Evolutionary conservation across 2,329 filamentous ascomycete genomes (phyloP), one percentile per base, ranked within the genome.

Genomic region (Pestalotiopsis sp.): DNA sequence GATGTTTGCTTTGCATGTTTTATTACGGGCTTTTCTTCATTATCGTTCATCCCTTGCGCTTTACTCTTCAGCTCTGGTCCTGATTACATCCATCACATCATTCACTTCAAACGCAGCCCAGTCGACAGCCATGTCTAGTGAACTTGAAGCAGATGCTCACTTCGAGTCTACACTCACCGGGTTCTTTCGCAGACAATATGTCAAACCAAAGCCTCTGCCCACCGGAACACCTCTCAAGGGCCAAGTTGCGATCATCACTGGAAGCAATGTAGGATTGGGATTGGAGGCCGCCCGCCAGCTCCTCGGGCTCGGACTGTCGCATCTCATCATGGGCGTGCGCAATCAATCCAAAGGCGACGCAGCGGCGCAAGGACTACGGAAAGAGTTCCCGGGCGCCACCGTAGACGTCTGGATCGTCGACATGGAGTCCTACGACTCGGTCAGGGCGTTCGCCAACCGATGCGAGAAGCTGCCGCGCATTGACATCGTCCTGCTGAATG

Each of bases 401-500:
- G 77, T 86, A 45, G 77, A 82, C 20, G 82, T 86, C 25, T 86
- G 83, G 82, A 13, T 71, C 11, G 69, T 86, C 3, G 83, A 86
- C 69, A 79, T 85, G 78, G 61, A 66, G 12, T 81, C 78, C 2
- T 85, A 85, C 68, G 75, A 78, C 1, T 85, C 83, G 0, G 76
- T 86, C 56, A 72, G 73, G n/a, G 72, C 71, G 1, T 85, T 87
- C 70, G 78, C 74, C 3, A 68, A 69, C 1, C 77, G 77, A 4
- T 75, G 76, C 17, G 72, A 79, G 12, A 76, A 59, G 1, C 76
- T 85, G 2, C 27, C 74, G 0, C 77, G 79, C 14, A 71, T 86
- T 11, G 82, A 87, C 71, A 79, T 84, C n/a, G 80, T 75, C 6
- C 76, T 87, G 39, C 75, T 85, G 4, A 86, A 86, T 70, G 84